Percentiles rank a stretch among this genome's conserved stretches.
phyloP scores from a whole-genome alignment of 1,139 yeast genomes.

The Geotrichum fermentans region DNA sequence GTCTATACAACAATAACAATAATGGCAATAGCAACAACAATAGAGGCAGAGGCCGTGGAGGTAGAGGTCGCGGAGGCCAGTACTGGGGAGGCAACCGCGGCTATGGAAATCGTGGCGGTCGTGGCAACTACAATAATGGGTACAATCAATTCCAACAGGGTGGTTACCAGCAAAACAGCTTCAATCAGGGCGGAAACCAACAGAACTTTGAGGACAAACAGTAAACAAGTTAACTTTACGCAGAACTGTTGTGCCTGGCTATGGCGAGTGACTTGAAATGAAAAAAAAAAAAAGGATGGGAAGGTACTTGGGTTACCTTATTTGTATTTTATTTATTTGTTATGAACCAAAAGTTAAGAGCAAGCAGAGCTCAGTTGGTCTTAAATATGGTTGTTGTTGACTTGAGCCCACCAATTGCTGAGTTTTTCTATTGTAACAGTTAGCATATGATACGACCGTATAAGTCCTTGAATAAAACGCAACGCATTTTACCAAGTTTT shows the following conservation, averaged over 20 bases:
- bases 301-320: neutral
- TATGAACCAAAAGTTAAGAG: neutral
- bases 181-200: constrained; percentile 3
- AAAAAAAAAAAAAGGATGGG: no score
- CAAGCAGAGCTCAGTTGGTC: neutral
- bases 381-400: constrained; percentile 20
- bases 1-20: constrained; percentile 26
- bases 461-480: neutral
- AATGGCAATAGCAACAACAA: constrained; percentile 34
- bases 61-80: constrained; percentile 9
- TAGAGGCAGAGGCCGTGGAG: constrained; percentile 35
- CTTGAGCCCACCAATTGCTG: constrained; percentile 21
- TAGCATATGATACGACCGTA: neutral
- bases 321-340: constrained; percentile 1
- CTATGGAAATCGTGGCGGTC: constrained; percentile 8
- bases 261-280: neutral
- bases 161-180: constrained; percentile 5
- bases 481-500: neutral
- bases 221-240: no score
- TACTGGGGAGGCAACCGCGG: constrained; percentile 12
- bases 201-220: neutral
- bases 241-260: no score
- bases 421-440: constrained; percentile 10
- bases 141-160: constrained; percentile 10
- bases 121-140: constrained; percentile 4